A percentile compares a stretch with the other conserved stretches of the same genome.
phyloP scores from a whole-genome alignment of 495 filamentous ascomycete species.

The Hypoxylon subgilvum region DNA sequence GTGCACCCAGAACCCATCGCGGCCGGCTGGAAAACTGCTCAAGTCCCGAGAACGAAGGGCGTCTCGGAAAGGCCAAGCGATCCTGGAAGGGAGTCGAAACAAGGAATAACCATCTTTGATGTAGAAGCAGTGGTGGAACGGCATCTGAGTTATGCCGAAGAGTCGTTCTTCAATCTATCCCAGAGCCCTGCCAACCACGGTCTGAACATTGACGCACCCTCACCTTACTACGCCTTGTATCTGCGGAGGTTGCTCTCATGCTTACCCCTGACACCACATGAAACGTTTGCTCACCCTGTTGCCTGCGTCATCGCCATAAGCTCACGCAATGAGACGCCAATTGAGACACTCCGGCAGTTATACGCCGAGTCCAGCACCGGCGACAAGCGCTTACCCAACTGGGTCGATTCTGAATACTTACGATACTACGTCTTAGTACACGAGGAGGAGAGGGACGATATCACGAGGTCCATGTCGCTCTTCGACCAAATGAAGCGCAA shows the following conservation, averaged over 20 bases:
- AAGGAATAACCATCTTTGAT: conserved; percentile 38
- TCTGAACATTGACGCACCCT: conserved; percentile 50
- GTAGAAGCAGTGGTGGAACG: conserved; percentile 61
- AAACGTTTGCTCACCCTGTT: conserved; percentile 93
- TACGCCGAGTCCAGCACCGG: conserved; percentile 79
- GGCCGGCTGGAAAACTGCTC: conserved; percentile 43
- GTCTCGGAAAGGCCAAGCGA: conserved; percentile 25
- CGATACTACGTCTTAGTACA: conserved; percentile 97
- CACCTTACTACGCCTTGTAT: conserved; percentile 79
- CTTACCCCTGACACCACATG: conserved; percentile 75
- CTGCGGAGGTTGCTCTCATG: conserved; percentile 82
- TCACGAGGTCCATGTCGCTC: conserved; percentile 80
- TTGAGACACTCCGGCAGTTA: conserved; percentile 80
- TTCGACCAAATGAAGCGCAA: conserved; percentile 99
- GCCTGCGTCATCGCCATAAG: conserved; percentile 96
- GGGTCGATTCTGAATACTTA: conserved; percentile 87
- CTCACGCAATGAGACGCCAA: conserved; percentile 77
- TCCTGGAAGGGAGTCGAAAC: conserved; percentile 15
- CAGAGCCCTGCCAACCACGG: conserved; percentile 48
- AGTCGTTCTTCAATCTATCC: conserved; percentile 49
- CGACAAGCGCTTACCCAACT: conserved; percentile 70
- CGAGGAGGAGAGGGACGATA: conserved; percentile 92
- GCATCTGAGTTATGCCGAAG: conserved; percentile 60
- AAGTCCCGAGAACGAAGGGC: conserved; percentile 36
- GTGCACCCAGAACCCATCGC: conserved; percentile 54